Percentiles rank a stretch among this genome's conserved stretches.
Evolutionary conservation across 2,329 filamentous ascomycete species (phyloP).

Genomic region (Cladophialophora carrionii): DNA sequence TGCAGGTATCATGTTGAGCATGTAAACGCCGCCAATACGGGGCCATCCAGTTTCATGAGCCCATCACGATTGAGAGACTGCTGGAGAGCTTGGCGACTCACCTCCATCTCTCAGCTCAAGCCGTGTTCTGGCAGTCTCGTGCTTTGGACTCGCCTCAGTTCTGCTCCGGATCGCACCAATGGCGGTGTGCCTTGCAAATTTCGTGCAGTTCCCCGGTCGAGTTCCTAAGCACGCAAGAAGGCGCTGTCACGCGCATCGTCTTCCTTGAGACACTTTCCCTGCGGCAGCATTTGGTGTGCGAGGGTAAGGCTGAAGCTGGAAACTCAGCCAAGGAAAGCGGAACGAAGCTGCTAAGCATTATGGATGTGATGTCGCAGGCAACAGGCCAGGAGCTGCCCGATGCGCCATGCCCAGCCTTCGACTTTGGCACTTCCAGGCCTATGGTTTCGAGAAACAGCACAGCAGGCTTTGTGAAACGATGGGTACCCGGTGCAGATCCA

Average conservation of each 20-base stretch:
- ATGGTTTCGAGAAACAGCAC: background rate
- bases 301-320: background rate
- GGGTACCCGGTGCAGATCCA: background rate
- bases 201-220: background rate
- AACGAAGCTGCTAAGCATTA: background rate
- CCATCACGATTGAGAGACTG: background rate
- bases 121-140: background rate
- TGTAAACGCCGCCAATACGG: background rate
- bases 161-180: background rate
- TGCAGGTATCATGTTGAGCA: background rate
- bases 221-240: background rate
- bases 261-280: background rate
- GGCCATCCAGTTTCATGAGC: background rate
- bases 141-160: background rate
- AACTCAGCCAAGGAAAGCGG: background rate
- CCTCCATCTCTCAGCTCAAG: slow-evolving; percentile 1
- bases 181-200: background rate
- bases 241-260: background rate
- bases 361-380: background rate
- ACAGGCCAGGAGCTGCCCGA: background rate
- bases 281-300: background rate
- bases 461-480: background rate
- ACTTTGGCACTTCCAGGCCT: background rate
- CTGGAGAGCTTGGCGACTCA: background rate
- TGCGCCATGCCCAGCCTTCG: background rate